A percentile compares a stretch with the other conserved stretches of the same genome.
These are phyloP conservation scores for Geotrichum siamense DNA, from an alignment of 1,139 yeast species.

Conservation along the genomic window DNA sequence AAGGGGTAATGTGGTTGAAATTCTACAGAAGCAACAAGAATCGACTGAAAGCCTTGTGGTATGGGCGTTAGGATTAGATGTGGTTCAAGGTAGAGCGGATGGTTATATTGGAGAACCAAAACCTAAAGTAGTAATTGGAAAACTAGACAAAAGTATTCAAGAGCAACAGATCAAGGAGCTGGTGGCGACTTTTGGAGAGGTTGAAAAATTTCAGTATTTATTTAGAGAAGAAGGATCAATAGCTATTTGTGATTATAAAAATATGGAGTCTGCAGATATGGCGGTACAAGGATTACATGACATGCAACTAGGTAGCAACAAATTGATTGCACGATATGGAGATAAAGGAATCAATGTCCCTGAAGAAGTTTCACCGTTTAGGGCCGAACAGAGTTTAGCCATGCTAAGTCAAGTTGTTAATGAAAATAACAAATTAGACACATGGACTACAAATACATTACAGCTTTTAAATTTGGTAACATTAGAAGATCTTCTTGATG, in stretches of 20 bases:
- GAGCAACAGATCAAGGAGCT: conserved; percentile 37
- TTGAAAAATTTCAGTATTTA: conserved; percentile 35
- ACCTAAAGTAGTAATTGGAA: conserved; percentile 29
- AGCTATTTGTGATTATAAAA: conserved; percentile 40
- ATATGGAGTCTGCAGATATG: conserved; percentile 26
- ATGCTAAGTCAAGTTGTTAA: conserved; percentile 19
- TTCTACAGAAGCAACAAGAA: too few relatives aligned
- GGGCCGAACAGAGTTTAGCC: conserved; percentile 25
- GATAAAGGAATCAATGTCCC: conserved; percentile 32
- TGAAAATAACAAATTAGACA: conserved; percentile 11
- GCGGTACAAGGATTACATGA: conserved; percentile 32
- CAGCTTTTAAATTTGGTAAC: conserved; percentile 61
- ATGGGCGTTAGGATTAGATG: neutral
- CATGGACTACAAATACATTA: conserved; percentile 42
- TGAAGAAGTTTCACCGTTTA: conserved; percentile 25
- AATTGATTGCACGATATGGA: conserved; percentile 33
- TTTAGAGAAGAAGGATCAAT: conserved; percentile 33
- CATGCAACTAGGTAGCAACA: conserved; percentile 31
- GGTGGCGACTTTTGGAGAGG: conserved; percentile 37
- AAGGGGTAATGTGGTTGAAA: neutral
- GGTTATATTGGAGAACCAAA: conserved; percentile 29
- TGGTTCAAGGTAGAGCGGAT: neutral
- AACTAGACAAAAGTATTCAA: conserved; percentile 38
- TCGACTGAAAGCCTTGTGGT: neutral
- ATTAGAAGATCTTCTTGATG: conserved; percentile 55